These are phyloP conservation scores for Nakaseomyces bracarensis DNA, from an alignment of 1,139 yeast species.

Conservation along the genomic window DNA sequence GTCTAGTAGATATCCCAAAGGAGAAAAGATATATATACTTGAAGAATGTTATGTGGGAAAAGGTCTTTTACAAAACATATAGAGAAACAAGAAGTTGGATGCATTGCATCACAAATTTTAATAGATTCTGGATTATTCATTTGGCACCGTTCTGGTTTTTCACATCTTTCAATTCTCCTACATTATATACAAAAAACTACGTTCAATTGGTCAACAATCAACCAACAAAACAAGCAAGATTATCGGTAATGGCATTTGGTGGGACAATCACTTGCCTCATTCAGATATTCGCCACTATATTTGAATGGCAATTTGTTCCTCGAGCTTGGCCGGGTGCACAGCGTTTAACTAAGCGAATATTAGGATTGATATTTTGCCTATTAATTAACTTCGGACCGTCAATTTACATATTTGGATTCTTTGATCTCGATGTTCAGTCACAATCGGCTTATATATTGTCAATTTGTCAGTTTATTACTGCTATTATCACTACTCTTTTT, in stretches of 20 bases:
- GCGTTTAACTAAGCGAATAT: slow-evolving; percentile 39
- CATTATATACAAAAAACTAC: slow-evolving; percentile 61
- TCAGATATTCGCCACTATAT: slow-evolving; percentile 52
- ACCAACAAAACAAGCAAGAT: slow-evolving; percentile 55
- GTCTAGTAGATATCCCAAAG: slow-evolving; percentile 40
- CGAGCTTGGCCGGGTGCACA: slow-evolving; percentile 61
- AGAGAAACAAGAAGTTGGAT: slow-evolving; percentile 70
- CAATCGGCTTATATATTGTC: slow-evolving; percentile 45
- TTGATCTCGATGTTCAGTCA: slow-evolving; percentile 47
- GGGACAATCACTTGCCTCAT: slow-evolving; percentile 62
- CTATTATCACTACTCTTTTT: slow-evolving; percentile 52
- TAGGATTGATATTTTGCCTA: slow-evolving; percentile 39
- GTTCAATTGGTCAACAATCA: slow-evolving; percentile 49
- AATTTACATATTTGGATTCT: slow-evolving; percentile 46
- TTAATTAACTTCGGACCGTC: slow-evolving; percentile 53
- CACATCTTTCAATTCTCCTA: slow-evolving; percentile 68
- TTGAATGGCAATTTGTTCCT: slow-evolving; percentile 62
- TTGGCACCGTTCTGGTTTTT: slow-evolving; percentile 73
- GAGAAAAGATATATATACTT: slow-evolving; percentile 42
- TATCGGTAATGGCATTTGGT: slow-evolving; percentile 61
- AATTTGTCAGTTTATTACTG: slow-evolving; percentile 49
- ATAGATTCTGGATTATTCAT: slow-evolving; percentile 78
- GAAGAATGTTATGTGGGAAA: slow-evolving; percentile 51
- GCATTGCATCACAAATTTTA: slow-evolving; percentile 68
- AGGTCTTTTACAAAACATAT: slow-evolving; percentile 63